Percentiles rank a stretch among this genome's conserved stretches.
These are phyloP conservation scores for Debaryomycetaceae sp. DNA, from an alignment of 1,139 yeast species.

Conservation along the genomic window DNA sequence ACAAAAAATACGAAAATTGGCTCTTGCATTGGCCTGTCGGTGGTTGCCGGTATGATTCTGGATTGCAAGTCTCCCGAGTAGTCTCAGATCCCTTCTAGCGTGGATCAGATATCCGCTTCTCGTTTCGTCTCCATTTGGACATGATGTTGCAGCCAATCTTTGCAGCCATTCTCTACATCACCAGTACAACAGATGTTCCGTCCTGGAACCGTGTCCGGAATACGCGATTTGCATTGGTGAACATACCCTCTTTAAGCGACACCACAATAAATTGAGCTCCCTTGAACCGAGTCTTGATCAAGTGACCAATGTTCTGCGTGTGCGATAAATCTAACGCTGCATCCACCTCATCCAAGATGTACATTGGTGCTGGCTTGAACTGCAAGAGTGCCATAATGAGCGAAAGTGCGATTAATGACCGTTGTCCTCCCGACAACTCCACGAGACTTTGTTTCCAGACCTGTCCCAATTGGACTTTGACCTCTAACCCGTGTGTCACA, in stretches of 20 bases:
- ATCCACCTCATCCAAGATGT: conserved; percentile 92
- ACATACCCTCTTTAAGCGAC: conserved; percentile 95
- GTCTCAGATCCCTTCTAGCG: too few species aligned
- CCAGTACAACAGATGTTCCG: conserved; percentile 87
- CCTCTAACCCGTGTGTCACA: conserved; percentile 85
- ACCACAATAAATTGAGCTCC: conserved; percentile 97
- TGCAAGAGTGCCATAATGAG: conserved; percentile 83
- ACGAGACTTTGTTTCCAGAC: conserved; percentile 96
- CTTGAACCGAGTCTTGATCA: conserved; percentile 87
- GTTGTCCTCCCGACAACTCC: conserved; percentile 94
- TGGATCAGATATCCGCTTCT: too few species aligned
- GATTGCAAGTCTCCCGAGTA: too few species aligned
- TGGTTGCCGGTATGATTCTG: too few species aligned
- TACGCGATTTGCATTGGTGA: conserved; percentile 90
- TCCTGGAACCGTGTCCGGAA: conserved; percentile 92
- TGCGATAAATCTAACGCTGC: conserved; percentile 96
- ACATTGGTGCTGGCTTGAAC: conserved; percentile 97
- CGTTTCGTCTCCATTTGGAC: too few species aligned
- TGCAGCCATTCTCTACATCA: conserved; percentile 28
- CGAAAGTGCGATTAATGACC: conserved; percentile 87
- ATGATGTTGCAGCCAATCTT: too few species aligned
- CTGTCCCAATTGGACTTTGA: conserved; percentile 79
- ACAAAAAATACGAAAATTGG: too few species aligned
- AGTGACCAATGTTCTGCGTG: conserved; percentile 94
- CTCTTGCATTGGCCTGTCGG: too few species aligned